These are phyloP conservation scores for Eucalyptus leucophloia DNA, from an alignment of 345 rosid genomes.

Conservation along the genomic window DNA sequence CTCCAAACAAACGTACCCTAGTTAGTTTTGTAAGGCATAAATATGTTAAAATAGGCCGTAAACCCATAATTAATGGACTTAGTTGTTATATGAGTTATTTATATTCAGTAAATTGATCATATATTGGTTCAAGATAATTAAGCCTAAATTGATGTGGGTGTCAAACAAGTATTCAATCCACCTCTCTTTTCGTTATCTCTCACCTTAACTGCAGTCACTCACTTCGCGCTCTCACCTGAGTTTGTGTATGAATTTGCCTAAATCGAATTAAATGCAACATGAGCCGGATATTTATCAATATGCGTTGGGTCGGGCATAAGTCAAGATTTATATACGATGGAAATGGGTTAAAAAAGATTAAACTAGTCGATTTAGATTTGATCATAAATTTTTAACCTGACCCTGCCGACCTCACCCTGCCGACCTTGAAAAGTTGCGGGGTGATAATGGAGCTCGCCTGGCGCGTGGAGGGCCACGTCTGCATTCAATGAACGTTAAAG, in stretches of 20 bases:
- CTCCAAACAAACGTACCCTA: rapidly evolving
- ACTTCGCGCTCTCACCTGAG: rapidly evolving
- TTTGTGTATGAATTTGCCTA: neutral
- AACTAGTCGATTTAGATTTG: neutral
- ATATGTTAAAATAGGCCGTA: rapidly evolving
- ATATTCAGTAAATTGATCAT: too few species aligned
- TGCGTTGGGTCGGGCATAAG: rapidly evolving
- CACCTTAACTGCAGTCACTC: rapidly evolving
- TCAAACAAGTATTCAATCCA: rapidly evolving
- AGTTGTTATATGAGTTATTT: too few species aligned
- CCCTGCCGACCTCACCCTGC: too few species aligned
- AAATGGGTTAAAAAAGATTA: neutral
- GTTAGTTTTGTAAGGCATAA: neutral
- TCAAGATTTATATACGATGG: too few species aligned
- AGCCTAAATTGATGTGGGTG: neutral
- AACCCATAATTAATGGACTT: rapidly evolving
- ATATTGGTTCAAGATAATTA: too few species aligned
- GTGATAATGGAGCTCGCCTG: neutral
- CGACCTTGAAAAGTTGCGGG: too few species aligned
- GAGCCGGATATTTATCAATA: neutral
- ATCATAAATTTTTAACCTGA: neutral
- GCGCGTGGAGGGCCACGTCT: neutral
- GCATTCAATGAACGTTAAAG: neutral
- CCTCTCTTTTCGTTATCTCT: rapidly evolving
- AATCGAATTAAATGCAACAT: too few species aligned